phyloP scores from a whole-genome alignment of 2,329 filamentous ascomycete species.

The Stromatinia cepivora region DNA sequence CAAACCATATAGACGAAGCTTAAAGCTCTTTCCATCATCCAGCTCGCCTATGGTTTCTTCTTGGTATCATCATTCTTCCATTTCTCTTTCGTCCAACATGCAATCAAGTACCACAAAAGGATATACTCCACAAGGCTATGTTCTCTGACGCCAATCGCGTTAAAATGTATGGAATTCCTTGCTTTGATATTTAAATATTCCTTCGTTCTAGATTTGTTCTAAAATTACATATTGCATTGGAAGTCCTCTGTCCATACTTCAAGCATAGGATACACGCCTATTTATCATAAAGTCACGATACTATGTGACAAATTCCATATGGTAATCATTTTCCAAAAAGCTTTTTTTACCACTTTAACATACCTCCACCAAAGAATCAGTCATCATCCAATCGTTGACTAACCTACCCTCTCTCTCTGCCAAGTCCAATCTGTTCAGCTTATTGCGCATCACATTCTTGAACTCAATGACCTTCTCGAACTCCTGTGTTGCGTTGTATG shows the following conservation, averaged over 20 bases:
- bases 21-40: neutral
- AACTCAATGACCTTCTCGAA: neutral
- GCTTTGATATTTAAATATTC: neutral
- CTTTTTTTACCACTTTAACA: neutral
- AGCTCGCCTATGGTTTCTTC: neutral
- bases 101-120: neutral
- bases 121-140: slow-evolving; percentile 1
- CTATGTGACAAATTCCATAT: neutral
- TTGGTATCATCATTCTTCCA: neutral
- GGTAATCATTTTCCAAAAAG: neutral
- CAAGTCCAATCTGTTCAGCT: neutral
- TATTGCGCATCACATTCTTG: neutral
- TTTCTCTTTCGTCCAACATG: neutral
- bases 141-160: neutral
- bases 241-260: slow-evolving; percentile 3
- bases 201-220: neutral
- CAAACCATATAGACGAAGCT: neutral
- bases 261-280: neutral
- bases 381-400: neutral
- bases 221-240: slow-evolving; percentile 10
- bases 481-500: neutral
- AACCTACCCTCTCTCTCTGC: slow-evolving; percentile 1
- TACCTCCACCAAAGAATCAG: neutral
- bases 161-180: neutral
- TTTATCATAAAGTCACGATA: slow-evolving; percentile 3